Percentiles rank a stretch among this genome's conserved stretches.
These are phyloP conservation scores for Aspergillus sp. DNA, from an alignment of 2,329 filamentous ascomycete genomes.

Conservation along the genomic window DNA sequence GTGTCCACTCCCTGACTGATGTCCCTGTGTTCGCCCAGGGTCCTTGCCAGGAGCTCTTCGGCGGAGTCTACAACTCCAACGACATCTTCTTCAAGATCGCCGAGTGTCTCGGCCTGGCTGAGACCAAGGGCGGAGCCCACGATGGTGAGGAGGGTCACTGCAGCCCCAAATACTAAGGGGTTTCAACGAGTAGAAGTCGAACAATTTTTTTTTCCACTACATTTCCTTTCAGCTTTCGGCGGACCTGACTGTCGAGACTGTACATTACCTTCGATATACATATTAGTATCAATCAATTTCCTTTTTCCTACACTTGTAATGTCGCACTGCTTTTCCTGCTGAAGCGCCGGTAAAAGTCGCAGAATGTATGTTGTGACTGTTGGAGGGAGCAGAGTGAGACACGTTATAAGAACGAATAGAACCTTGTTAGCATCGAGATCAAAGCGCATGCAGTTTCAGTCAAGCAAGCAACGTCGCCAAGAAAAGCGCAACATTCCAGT, in stretches of 20 bases:
- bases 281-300: conserved; percentile 6
- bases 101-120: conserved; percentile 43
- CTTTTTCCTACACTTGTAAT: not conserved
- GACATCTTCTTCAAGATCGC: conserved; percentile 49
- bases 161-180: not conserved
- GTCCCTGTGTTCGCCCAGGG: conserved; percentile 79
- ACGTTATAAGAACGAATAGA: not conserved
- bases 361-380: not conserved
- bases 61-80: conserved; percentile 49
- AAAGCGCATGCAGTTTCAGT: not conserved
- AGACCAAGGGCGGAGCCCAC: conserved; percentile 20
- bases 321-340: not conserved
- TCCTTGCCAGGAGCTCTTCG: conserved; percentile 77
- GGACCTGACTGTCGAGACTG: not conserved
- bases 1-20: conserved; percentile 77
- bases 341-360: not conserved
- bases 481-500: not conserved
- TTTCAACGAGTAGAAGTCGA: not conserved
- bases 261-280: conserved; percentile 14
- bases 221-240: conserved; percentile 1
- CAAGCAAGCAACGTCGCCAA: not conserved
- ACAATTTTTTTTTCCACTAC: conserved; percentile 1
- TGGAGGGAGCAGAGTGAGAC: not conserved
- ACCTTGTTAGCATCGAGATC: not conserved
- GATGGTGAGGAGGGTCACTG: not conserved